These are phyloP conservation scores for Thuidium tamariscinum DNA, from an alignment of 225 moss, liverwort and hornwort species.

Conservation along the genomic window DNA sequence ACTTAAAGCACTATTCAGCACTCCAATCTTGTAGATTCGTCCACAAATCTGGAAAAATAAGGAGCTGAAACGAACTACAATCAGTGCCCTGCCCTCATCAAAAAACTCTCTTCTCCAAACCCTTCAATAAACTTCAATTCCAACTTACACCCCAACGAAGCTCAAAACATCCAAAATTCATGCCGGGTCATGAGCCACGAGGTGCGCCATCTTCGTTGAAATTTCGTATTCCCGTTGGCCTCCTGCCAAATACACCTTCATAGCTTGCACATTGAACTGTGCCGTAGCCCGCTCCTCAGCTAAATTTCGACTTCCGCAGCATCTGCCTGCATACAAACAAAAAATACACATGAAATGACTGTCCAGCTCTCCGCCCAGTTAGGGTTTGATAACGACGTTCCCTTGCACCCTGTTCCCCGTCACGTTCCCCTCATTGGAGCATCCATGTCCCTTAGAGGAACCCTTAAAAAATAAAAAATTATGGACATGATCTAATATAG, in stretches of 20 bases:
- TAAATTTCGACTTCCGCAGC: no score
- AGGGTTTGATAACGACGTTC: no score
- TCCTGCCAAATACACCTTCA: conserved; percentile 71
- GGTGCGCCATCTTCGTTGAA: conserved; percentile 32
- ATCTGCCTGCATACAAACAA: no score
- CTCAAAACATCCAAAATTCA: not conserved
- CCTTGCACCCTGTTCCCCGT: no score
- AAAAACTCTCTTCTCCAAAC: not conserved
- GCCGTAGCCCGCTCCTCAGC: conserved; percentile 54
- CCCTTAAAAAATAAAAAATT: no score
- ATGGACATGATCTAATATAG: no score
- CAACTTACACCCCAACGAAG: not conserved
- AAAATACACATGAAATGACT: no score
- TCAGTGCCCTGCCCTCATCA: not conserved
- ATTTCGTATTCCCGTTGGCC: conserved; percentile 36
- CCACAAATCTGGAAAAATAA: not conserved
- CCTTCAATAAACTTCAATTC: not conserved
- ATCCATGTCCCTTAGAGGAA: no score
- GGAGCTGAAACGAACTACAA: not conserved
- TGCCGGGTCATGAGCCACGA: conserved; percentile 80
- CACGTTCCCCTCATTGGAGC: no score
- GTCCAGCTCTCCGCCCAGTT: no score
- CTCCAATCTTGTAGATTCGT: not conserved
- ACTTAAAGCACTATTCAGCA: not conserved
- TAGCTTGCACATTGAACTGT: conserved; percentile 60